phyloP scores from a whole-genome alignment of 352 stramenopile genomes.

The Pythium oligandrum region DNA sequence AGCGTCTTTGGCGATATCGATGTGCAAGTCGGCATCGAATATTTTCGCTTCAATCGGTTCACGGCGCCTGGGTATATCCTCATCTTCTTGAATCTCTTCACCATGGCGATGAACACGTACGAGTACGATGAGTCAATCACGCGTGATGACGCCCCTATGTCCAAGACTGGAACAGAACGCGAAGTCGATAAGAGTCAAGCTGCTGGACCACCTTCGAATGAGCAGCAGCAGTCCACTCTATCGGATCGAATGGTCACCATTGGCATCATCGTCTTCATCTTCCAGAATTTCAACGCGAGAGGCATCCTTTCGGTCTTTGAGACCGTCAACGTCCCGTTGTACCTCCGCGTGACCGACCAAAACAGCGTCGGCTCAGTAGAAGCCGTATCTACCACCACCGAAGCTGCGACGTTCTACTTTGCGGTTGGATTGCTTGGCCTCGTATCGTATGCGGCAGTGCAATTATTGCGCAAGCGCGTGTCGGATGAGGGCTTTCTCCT shows the following conservation, averaged over 20 bases:
- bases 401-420: constrained; percentile 48
- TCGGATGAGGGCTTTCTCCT: constrained; percentile 40
- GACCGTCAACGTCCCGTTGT: constrained; percentile 65
- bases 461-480: constrained; percentile 26
- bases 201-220: too few relatives aligned
- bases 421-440: constrained; percentile 43
- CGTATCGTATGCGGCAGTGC: constrained; percentile 33
- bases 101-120: constrained; percentile 34
- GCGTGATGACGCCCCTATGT: constrained; percentile 30
- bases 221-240: constrained; percentile 7
- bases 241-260: constrained; percentile 30
- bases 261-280: constrained; percentile 57
- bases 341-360: constrained; percentile 34
- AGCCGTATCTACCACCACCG: constrained; percentile 19
- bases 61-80: constrained; percentile 55
- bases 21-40: constrained; percentile 23
- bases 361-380: constrained; percentile 21
- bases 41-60: constrained; percentile 53
- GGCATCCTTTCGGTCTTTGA: constrained; percentile 70
- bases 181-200: too few relatives aligned
- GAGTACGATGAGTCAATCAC: constrained; percentile 49
- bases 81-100: constrained; percentile 37
- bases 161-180: not conserved
- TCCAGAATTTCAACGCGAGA: constrained; percentile 55
- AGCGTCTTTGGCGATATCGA: constrained; percentile 43